phyloP scores from a whole-genome alignment of 495 filamentous ascomycete species.

The Friedmanniomyces endolithicus region DNA sequence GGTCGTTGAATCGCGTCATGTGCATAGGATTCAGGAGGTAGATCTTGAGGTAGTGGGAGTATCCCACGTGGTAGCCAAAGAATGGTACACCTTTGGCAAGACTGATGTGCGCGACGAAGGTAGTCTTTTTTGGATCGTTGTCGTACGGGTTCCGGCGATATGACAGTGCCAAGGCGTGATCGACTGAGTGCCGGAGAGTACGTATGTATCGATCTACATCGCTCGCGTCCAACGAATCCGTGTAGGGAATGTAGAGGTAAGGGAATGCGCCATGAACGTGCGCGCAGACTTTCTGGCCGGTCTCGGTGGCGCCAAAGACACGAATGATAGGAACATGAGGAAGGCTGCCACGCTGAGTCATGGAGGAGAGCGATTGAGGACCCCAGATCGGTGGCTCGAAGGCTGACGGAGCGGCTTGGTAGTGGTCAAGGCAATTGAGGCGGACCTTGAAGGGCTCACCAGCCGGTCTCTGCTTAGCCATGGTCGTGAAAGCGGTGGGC shows the following conservation, averaged over 20 bases:
- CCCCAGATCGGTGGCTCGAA: slow-evolving; percentile 71
- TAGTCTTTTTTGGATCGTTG: slow-evolving; percentile 36
- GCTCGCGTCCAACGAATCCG: slow-evolving; percentile 50
- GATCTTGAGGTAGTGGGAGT: slow-evolving; percentile 81
- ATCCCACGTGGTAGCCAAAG: slow-evolving; percentile 89
- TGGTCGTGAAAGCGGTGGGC: slow-evolving; percentile 4
- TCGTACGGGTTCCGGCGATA: slow-evolving; percentile 65
- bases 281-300: slow-evolving; percentile 90
- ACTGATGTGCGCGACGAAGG: slow-evolving; percentile 78
- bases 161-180: slow-evolving; percentile 69
- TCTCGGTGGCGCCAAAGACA: slow-evolving; percentile 86
- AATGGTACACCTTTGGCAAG: slow-evolving; percentile 90
- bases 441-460: slow-evolving; percentile 55
- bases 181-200: slow-evolving; percentile 65
- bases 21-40: slow-evolving; percentile 77
- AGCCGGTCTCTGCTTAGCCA: background rate
- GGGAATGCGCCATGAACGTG: slow-evolving; percentile 95
- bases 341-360: slow-evolving; percentile 41
- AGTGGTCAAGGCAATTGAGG: slow-evolving; percentile 89
- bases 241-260: slow-evolving; percentile 85
- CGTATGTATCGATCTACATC: slow-evolving; percentile 58
- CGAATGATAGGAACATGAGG: slow-evolving; percentile 77
- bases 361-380: slow-evolving; percentile 31
- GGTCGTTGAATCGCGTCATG: slow-evolving; percentile 70
- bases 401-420: slow-evolving; percentile 61